Base-by-base conservation (phyloP, 768 basidiomycete genomes). In the Serendipita vermifera region DNA sequence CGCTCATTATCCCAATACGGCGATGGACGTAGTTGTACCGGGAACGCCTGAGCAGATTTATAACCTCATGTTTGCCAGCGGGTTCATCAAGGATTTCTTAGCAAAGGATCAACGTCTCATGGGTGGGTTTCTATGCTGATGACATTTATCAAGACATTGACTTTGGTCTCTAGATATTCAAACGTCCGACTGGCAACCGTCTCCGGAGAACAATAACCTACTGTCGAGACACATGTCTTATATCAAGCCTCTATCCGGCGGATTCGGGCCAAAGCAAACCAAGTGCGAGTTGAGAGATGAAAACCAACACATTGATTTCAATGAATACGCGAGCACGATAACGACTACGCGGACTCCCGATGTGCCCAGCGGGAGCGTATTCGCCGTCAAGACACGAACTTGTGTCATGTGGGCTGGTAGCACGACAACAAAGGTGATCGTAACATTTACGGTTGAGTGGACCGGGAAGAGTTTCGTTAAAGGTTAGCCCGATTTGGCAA, bases 261-360 rank as follows among this genome's bases (percentile, higher is more conserved):
- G 82, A 55, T 78, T 99, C 29, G 96, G 96, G 0, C 96, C 94
- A 1, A 94, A 81, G 66, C 87, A 89, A 68, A 91, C 93, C 14
- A 94, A 93, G 66, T 99, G 96, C 72, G 88, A 97, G 70, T 82
- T 98, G 57, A 77, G 78, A 48, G 94, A 99, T 64, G 91, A 96
- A 71, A 80, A 77, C 55, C 73, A 81, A 33, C 74, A 84, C 65
- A 77, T 77, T 61, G 89, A 98, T 64, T 85, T 84, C 62, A 89
- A 97, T 38, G 77, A 89, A 59, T 87, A 84, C 61, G 77, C 92
- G 36, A 74, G 77, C 39, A 89, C 83, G 65, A 60, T 94, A 17
- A 97, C 94, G 20, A 93, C 87, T 13, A 98, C 96, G 26, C 75
- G 78, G 57, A 92, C 90, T 3, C 94, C 93, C 0, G 94, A 98